These are phyloP conservation scores for Geotrichum restrictum DNA, from an alignment of 1,139 yeast species.

Conservation along the genomic window DNA sequence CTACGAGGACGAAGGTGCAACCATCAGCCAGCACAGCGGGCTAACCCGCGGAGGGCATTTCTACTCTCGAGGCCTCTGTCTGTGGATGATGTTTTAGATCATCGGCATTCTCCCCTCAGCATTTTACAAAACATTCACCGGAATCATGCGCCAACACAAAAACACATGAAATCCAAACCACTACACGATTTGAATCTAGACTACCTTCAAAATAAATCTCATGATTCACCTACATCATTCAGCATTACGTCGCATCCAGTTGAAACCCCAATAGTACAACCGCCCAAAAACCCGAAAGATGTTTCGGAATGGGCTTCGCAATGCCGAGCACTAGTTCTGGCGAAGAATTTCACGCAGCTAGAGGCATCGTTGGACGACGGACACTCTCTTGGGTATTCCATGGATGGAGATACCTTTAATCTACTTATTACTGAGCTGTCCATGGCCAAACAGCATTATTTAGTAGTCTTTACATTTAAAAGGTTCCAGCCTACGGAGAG, in stretches of 20 bases:
- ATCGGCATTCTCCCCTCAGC: background rate
- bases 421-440: background rate
- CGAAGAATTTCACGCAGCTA: background rate
- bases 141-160: background rate
- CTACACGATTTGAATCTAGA: conserved; percentile 3
- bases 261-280: background rate
- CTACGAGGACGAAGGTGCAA: background rate
- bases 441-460: background rate
- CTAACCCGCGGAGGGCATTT: background rate
- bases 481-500: background rate
- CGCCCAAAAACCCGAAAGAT: background rate
- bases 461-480: background rate
- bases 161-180: background rate
- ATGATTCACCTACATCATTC: conserved; percentile 6
- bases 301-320: conserved; percentile 2
- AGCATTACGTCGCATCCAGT: background rate
- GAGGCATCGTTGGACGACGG: background rate
- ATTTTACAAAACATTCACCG: background rate
- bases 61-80: background rate
- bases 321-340: background rate
- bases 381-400: background rate
- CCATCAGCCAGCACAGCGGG: background rate
- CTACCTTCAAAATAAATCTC: conserved; percentile 6
- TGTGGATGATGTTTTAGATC: background rate
- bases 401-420: conserved; percentile 1